phyloP scores from a whole-genome alignment of 306 rosid species.

The Benincasa hispida region DNA sequence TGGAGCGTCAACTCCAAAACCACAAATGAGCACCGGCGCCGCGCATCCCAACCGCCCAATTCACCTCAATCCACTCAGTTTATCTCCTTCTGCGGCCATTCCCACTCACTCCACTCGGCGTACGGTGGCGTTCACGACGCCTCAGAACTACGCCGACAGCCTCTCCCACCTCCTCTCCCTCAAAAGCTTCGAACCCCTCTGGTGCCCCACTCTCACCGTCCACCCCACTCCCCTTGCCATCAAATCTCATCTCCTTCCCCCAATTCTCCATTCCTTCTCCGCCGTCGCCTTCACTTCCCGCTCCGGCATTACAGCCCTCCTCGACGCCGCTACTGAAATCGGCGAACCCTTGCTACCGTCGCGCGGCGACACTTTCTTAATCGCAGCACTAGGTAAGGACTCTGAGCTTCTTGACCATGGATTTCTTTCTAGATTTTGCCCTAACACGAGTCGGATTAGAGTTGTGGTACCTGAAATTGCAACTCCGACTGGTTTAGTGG shows the following conservation, averaged over 20 bases:
- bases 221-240: constrained; percentile 32
- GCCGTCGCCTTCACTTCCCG: constrained; percentile 76
- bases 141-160: constrained; percentile 51
- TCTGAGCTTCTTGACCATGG: constrained; percentile 36
- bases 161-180: constrained; percentile 33
- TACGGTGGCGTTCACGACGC: constrained; percentile 56
- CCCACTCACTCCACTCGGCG: background rate
- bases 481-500: constrained; percentile 31
- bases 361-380: constrained; percentile 23
- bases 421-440: constrained; percentile 24
- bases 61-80: background rate
- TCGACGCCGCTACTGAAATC: constrained; percentile 27
- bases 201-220: constrained; percentile 47
- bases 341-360: constrained; percentile 32
- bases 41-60: background rate
- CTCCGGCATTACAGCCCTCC: constrained; percentile 38
- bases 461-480: constrained; percentile 44
- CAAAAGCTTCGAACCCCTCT: constrained; percentile 32
- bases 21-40: background rate
- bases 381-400: constrained; percentile 74
- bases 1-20: background rate
- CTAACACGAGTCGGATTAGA: constrained; percentile 11
- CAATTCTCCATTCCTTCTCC: constrained; percentile 31
- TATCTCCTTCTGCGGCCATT: background rate
- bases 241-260: constrained; percentile 33